A percentile compares a stretch with the other conserved stretches of the same genome.
Evolutionary conservation across 768 basidiomycete species (phyloP).

Genomic region (Agrocybe praecox): DNA sequence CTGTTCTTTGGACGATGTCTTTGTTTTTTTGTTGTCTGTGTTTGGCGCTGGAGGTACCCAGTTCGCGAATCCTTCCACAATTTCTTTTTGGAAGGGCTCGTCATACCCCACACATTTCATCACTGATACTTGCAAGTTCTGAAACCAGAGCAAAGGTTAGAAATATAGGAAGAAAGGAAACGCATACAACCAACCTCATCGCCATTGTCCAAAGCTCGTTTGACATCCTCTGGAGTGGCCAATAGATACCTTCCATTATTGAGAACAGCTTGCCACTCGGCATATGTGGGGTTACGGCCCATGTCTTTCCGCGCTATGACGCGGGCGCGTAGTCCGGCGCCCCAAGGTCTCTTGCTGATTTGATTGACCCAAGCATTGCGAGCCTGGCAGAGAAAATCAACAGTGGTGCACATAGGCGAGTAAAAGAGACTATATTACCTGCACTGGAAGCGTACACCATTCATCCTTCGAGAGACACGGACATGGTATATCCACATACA

Average conservation of each 20-base stretch:
- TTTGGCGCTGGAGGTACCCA: slow-evolving; percentile 10
- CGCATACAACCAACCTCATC: slow-evolving; percentile 13
- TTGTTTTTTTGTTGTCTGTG: slow-evolving; percentile 3
- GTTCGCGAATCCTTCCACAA: slow-evolving; percentile 5
- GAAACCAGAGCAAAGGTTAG: not conserved
- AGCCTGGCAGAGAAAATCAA: slow-evolving; percentile 8
- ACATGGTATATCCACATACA: slow-evolving; percentile 32
- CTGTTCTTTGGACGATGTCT: not conserved
- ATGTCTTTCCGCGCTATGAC: slow-evolving; percentile 13
- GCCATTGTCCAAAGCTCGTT: slow-evolving; percentile 10
- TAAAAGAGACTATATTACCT: slow-evolving; percentile 6
- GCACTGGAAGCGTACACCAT: slow-evolving; percentile 19
- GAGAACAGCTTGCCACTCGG: slow-evolving; percentile 4
- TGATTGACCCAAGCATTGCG: slow-evolving; percentile 15
- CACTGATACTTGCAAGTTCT: slow-evolving; percentile 14
- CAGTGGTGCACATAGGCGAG: too few relatives aligned
- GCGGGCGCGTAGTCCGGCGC: slow-evolving; percentile 5
- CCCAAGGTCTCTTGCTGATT: slow-evolving; percentile 14
- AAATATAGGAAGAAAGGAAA: not conserved
- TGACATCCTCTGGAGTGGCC: slow-evolving; percentile 17
- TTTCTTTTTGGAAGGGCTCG: slow-evolving; percentile 10
- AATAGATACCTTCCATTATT: slow-evolving; percentile 4
- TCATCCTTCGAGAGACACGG: slow-evolving; percentile 37
- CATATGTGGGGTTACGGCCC: slow-evolving; percentile 9
- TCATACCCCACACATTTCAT: slow-evolving; percentile 25